These are phyloP conservation scores for Candida sithepensis DNA, from an alignment of 805 yeast genomes.

Conservation along the genomic window DNA sequence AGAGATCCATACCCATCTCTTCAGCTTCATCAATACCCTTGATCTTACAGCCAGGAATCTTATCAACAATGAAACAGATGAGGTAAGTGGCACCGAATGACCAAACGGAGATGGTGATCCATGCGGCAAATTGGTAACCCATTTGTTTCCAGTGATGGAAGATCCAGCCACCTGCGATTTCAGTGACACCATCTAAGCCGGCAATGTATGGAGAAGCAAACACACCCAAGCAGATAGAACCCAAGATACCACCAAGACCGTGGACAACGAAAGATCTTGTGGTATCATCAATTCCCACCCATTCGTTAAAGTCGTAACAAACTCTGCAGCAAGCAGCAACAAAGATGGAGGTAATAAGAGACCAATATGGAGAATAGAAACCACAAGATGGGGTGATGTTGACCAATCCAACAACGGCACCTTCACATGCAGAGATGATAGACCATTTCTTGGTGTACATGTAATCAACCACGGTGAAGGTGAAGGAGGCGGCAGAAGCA, in stretches of 20 bases:
- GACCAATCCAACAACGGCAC: conserved; percentile 43
- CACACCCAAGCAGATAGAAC: conserved; percentile 40
- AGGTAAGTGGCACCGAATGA: conserved; percentile 39
- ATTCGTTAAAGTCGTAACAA: conserved; percentile 33
- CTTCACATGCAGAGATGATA: conserved; percentile 41
- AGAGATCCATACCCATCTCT: conserved; percentile 47
- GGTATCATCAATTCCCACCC: conserved; percentile 44
- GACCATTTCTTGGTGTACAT: conserved; percentile 39
- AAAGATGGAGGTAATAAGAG: conserved; percentile 39
- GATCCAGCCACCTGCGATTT: conserved; percentile 45
- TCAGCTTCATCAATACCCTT: conserved; percentile 45
- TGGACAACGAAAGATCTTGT: conserved; percentile 43
- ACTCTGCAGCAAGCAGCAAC: conserved; percentile 37
- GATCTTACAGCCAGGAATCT: conserved; percentile 47
- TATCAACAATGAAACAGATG: conserved; percentile 44
- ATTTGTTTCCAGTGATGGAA: conserved; percentile 42
- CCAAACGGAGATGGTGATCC: conserved; percentile 42
- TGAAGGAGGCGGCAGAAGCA: conserved; percentile 43
- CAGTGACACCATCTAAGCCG: conserved; percentile 41
- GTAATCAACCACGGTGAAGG: conserved; percentile 43
- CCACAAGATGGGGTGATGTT: conserved; percentile 48
- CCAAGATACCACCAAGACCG: conserved; percentile 47
- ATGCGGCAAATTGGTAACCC: conserved; percentile 44
- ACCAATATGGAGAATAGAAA: conserved; percentile 43
- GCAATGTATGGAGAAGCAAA: conserved; percentile 43